Base-by-base conservation (phyloP, 768 basidiomycete genomes). In the Auriscalpium vulgare region DNA sequence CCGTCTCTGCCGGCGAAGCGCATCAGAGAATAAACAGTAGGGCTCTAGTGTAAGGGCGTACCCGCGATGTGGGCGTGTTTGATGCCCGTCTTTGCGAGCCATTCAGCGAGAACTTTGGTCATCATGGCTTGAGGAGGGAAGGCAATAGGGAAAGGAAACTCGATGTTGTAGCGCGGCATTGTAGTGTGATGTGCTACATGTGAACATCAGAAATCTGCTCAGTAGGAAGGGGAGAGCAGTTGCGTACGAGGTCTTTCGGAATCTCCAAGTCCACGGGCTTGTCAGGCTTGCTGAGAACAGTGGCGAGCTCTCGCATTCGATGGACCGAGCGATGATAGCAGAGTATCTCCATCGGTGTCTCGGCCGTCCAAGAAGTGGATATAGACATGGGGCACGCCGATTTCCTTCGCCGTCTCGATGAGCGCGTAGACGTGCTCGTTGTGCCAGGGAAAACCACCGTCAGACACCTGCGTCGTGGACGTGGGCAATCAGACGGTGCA, bases 261-360 rank as follows among this genome's bases (percentile, higher is more conserved):
- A 95, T 72, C 23, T 81, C 77, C 38, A 91, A 81, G 50, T 95
- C 91, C 69, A 93, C 81, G 1, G 91, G 91, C 70, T 89, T 91
- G 62, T 91, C 85, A 3, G 84, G 82, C 4, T 85, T 69, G 17
- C 93, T 94, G 53, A 97, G 80, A 8, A 97, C 82, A 34, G 80
- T 73, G n/a, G 74, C 78, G 58, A 97, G 86, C 72, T 97, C 94
- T 48, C 94, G 84, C 88, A 97, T 91, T 53, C 95, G 86, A 69
- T 97, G n/a, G n/a, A n/a, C 94, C 0, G 94, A 95, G 58, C 95
- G 86, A 71, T 97, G 97, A 76, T 97, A 95, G 97, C 4, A 97
- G 67, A 0, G 93, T 95, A n/a, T n/a, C n/a, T n/a, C n/a, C n/a
- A n/a, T n/a, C n/a, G n/a, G n/a, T n/a, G n/a, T n/a, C n/a, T n/a